A percentile compares a stretch with the other conserved stretches of the same genome.
Conservation (phyloP, 75 land plant species). For the Ceratopteris richardii region DNA sequence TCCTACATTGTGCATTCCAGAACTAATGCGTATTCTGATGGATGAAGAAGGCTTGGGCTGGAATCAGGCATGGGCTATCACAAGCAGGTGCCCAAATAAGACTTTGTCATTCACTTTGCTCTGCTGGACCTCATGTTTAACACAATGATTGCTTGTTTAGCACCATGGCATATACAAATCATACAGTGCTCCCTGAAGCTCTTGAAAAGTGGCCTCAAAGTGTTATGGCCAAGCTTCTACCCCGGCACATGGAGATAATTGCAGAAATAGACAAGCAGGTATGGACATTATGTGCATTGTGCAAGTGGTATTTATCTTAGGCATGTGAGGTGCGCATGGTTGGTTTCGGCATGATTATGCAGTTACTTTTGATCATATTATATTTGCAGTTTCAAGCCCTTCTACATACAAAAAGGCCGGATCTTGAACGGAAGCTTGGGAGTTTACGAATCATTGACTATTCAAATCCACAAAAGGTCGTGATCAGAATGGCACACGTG, state of each 20-base stretch:
- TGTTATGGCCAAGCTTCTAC: slow-evolving; percentile 83
- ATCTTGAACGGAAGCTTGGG: slow-evolving; percentile 48
- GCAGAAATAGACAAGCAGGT: slow-evolving; percentile 87
- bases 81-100: slow-evolving; percentile 35
- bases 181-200: slow-evolving; percentile 97
- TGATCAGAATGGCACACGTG: slow-evolving; percentile 84
- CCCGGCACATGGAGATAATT: slow-evolving; percentile 92
- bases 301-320: neutral
- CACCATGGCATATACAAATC: slow-evolving; percentile 93
- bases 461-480: slow-evolving; percentile 70
- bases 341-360: too few species aligned
- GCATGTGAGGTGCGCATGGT: too few species aligned
- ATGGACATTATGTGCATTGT: slow-evolving; percentile 1
- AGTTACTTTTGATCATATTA: neutral
- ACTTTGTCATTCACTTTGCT: too few species aligned
- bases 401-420: slow-evolving; percentile 30
- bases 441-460: slow-evolving; percentile 54
- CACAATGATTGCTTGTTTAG: slow-evolving; percentile 21
- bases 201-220: slow-evolving; percentile 92
- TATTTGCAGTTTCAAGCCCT: slow-evolving; percentile 54
- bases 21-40: slow-evolving; percentile 82
- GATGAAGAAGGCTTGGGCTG: slow-evolving; percentile 87
- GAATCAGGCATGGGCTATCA: slow-evolving; percentile 93
- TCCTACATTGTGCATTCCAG: slow-evolving; percentile 93
- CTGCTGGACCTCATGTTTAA: neutral